Conservation (phyloP, 2,329 filamentous ascomycete genomes). For the Helminthosporium solani region DNA sequence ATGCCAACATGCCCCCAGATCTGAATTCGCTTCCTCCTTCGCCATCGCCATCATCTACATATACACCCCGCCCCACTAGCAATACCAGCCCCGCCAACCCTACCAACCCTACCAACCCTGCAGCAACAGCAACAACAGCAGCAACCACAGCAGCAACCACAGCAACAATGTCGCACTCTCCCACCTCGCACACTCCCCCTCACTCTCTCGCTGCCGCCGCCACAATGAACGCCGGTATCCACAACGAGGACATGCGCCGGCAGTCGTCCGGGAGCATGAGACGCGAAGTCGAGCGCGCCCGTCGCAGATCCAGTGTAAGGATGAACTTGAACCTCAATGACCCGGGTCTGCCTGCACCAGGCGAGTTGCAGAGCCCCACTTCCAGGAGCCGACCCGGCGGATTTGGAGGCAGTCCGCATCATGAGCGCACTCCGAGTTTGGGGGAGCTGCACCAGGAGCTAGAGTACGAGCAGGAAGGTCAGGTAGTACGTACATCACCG, state of each 20-base stretch:
- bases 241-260: slow-evolving; percentile 58
- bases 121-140: slow-evolving; percentile 23
- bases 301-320: slow-evolving; percentile 64
- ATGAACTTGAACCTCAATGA: slow-evolving; percentile 74
- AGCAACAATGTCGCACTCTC: slow-evolving; percentile 48
- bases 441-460: slow-evolving; percentile 78
- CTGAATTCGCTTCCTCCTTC: slow-evolving; percentile 58
- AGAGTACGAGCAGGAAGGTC: slow-evolving; percentile 75
- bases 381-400: slow-evolving; percentile 22
- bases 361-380: slow-evolving; percentile 61
- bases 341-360: slow-evolving; percentile 64
- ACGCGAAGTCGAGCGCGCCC: slow-evolving; percentile 46
- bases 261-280: slow-evolving; percentile 54
- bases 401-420: slow-evolving; percentile 56
- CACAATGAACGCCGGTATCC: slow-evolving; percentile 74
- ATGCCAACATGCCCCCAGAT: slow-evolving; percentile 53
- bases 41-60: slow-evolving; percentile 18
- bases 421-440: slow-evolving; percentile 68
- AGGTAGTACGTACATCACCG: slow-evolving; percentile 58
- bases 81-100: neutral
- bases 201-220: slow-evolving; percentile 74
- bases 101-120: no score
- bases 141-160: slow-evolving; percentile 45
- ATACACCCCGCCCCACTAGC: slow-evolving; percentile 11
- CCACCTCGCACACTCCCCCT: slow-evolving; percentile 64